Evolutionary conservation across 2,329 filamentous ascomycete species (phyloP), one percentile per base, ranked within the genome.

Genomic region (Fonsecaea multimorphosa): DNA sequence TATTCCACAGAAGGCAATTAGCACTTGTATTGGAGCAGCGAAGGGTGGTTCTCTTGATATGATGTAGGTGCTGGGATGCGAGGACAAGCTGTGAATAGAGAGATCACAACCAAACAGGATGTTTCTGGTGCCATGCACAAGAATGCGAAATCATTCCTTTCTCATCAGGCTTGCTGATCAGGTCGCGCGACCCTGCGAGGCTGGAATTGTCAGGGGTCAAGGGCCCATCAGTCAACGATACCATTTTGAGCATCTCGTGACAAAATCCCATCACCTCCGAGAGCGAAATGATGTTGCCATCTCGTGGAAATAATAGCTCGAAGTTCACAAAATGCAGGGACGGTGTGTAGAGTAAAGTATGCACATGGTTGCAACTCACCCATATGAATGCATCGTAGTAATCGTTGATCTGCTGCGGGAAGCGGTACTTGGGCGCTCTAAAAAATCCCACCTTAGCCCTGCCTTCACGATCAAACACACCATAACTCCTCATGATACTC

Each of bases 371-470:
- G 8, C 4, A 22, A 14, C 51, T 56, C 51, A 56, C 60, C 60
- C 60, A 63, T 40, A 9, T 63, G 16, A 63, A 57, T 12, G 40
- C 70, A 1, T 73, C 72, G 29, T 70, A 72, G 34, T 66, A 49
- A 40, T 75, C 74, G 38, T 74, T 69, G 2, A 73, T 58, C 0
- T 14, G 24, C 29, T 32, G 22, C 19, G 74, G 70, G 61, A 67
- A 73, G 0, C 70, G 69, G 19, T 71, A 38, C 32, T 75, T 71
- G 0, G 74, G 74, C 0, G 73, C 72, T 22, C 60, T 63, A 24
- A 11, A 29, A 8, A 22, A 5, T 4, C 3, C 3, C 19, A 52
- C 11, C 16, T 56, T 32, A 36, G 9, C 9, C 29, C 7, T 4
- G 9, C 9, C 29, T 12, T 4, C 27, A n/a, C 4, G 14, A 32